Evolutionary conservation across 768 basidiomycete species (phyloP), one percentile per base, ranked within the genome.

Genomic region (Russula virescens): DNA sequence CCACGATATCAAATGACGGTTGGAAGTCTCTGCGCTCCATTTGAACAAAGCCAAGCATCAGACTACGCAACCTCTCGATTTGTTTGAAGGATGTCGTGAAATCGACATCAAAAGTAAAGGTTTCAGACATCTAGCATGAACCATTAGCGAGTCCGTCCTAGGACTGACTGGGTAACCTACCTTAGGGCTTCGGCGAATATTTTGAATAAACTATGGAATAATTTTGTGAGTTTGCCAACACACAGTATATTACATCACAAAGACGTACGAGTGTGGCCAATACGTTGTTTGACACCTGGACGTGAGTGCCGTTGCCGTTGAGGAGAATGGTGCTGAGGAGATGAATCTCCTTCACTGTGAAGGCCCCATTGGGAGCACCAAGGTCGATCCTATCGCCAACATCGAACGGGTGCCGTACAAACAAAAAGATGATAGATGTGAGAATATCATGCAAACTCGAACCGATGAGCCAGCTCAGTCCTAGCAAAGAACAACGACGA

Each of bases 401-500:
- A 72, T 91, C 89, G 77, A 86, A 89, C 0, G 87, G 88, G 70
- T 89, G 87, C 69, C 91, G 91, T 73, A 93, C 80, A 75, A 95
- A 94, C 31, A 97, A 78, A 81, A 97, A 95, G 70, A 95, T 93
- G 72, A 94, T 91, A 61, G 87, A 87, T 5, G 84, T 84, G 59
- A 95, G 78, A 49, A 94, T 84, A 73, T 94, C 91, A 65, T 89
- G 83, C 63, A 90, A 78, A 58, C 85, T 89, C 49, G 80, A 78
- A 43, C 93, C 94, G 67, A 95, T 91, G 59, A 94, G 83, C 91
- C 91, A 94, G 65, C 88, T 89, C 48, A 93, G 77, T 69, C 86
- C 86, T 85, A 60, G 51, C 53, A 35, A 1, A 11, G 8, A 58
- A 63, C 42, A 28, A n/a, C 8, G 9, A n/a, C 26, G 53, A 43